A percentile compares a stretch with the other conserved stretches of the same genome.
phyloP scores from a whole-genome alignment of 2,329 filamentous ascomycete genomes.

The Dichotomopilus funicola region DNA sequence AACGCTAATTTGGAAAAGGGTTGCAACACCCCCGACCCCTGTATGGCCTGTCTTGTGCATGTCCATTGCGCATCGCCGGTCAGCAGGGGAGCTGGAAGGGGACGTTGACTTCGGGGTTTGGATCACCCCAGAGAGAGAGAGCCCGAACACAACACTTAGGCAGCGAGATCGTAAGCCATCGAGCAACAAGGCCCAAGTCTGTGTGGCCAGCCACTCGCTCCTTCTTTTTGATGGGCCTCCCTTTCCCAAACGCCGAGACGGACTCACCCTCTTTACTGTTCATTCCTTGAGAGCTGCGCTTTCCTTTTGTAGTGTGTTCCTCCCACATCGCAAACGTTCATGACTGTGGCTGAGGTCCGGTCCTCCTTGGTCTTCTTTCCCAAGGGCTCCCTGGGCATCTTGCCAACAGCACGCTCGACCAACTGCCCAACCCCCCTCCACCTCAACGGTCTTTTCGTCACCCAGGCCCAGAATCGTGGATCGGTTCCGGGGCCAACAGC shows the following conservation, averaged over 20 bases:
- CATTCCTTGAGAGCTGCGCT: no score
- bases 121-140: not conserved
- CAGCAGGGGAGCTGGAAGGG: conserved; percentile 3
- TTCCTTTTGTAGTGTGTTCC: no score
- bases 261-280: no score
- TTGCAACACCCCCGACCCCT: not conserved
- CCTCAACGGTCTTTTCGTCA: not conserved
- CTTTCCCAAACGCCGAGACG: not conserved
- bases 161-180: no score
- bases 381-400: not conserved
- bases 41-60: not conserved
- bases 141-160: no score
- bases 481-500: not conserved
- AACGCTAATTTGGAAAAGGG: conserved; percentile 3
- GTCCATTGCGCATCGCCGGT: not conserved
- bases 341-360: not conserved
- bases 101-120: not conserved
- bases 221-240: not conserved
- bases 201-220: not conserved
- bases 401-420: not conserved
- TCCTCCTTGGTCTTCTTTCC: not conserved
- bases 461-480: not conserved
- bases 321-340: not conserved
- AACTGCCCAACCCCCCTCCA: not conserved
- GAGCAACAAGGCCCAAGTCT: no score